Conservation (phyloP, 805 yeast species). For the Wickerhamiella azyma region DNA sequence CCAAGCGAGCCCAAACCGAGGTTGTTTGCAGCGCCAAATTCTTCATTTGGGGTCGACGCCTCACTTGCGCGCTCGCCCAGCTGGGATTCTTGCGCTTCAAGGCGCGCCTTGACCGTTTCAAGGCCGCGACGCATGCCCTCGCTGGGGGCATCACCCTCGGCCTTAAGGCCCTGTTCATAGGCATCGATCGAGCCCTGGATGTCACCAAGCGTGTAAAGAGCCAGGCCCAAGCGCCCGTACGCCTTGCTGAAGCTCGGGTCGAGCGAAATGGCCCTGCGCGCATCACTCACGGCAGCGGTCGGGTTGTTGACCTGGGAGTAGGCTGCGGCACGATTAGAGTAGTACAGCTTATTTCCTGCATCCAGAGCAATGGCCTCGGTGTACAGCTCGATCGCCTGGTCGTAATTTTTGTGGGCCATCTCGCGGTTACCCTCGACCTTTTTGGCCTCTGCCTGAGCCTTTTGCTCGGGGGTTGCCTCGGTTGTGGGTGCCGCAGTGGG, state of each 20-base stretch:
- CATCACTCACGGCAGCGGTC: slow-evolving; percentile 69
- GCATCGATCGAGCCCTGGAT: slow-evolving; percentile 82
- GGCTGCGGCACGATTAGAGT: slow-evolving; percentile 95
- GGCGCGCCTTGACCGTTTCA: slow-evolving; percentile 83
- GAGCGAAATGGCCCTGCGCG: slow-evolving; percentile 61
- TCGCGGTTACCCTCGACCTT: slow-evolving; percentile 83
- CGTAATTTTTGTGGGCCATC: slow-evolving; percentile 64
- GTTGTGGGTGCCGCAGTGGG: slow-evolving; percentile 7
- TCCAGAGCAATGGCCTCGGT: slow-evolving; percentile 62
- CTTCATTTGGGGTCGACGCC: slow-evolving; percentile 8
- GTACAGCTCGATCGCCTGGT: slow-evolving; percentile 60
- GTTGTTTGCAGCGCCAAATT: slow-evolving; percentile 12
- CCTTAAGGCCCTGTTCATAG: slow-evolving; percentile 72
- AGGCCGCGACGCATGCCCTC: slow-evolving; percentile 88
- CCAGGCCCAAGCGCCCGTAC: slow-evolving; percentile 88
- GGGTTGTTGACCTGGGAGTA: slow-evolving; percentile 66
- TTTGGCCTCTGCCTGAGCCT: slow-evolving; percentile 65
- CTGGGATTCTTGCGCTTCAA: slow-evolving; percentile 46
- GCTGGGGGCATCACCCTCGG: slow-evolving; percentile 72
- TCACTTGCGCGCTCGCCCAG: slow-evolving; percentile 24
- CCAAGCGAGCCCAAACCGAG: slow-evolving; percentile 42
- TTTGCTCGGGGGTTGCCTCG: slow-evolving; percentile 31
- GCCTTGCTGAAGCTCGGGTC: slow-evolving; percentile 83
- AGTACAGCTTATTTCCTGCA: slow-evolving; percentile 67
- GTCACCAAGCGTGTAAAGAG: slow-evolving; percentile 88